Percentiles rank a stretch among this genome's conserved stretches.
These are phyloP conservation scores for Chytridiales sp. DNA, from an alignment of 371 early-diverging fungal species.

Conservation along the genomic window DNA sequence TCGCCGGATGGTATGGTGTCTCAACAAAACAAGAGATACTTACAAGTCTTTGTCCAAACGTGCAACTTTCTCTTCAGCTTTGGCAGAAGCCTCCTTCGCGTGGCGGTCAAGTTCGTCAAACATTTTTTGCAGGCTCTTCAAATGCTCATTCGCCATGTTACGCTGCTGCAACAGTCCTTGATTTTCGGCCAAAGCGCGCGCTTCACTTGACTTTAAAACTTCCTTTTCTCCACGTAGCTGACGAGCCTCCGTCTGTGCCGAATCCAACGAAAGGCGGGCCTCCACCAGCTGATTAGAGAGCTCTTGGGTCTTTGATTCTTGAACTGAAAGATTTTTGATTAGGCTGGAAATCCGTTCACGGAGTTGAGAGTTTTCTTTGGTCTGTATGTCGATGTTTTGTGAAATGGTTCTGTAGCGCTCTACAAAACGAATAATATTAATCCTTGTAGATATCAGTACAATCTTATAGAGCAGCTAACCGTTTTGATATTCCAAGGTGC, in stretches of 20 bases:
- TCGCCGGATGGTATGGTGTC: background rate
- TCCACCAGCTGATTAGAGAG: slow-evolving; percentile 39
- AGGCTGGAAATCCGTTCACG: slow-evolving; percentile 33
- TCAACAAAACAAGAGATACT: background rate
- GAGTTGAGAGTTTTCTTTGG: slow-evolving; percentile 46
- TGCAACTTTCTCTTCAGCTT: slow-evolving; percentile 43
- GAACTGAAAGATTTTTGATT: slow-evolving; percentile 37
- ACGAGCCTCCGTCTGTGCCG: slow-evolving; percentile 32
- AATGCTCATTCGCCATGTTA: slow-evolving; percentile 36
- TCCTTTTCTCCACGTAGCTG: slow-evolving; percentile 50
- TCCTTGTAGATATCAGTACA: slow-evolving; percentile 3
- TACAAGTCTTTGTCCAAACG: slow-evolving; percentile 48
- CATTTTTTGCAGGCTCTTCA: slow-evolving; percentile 32
- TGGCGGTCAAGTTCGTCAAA: slow-evolving; percentile 42
- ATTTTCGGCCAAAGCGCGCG: slow-evolving; percentile 48
- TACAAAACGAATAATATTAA: slow-evolving; percentile 1
- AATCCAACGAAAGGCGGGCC: slow-evolving; percentile 34
- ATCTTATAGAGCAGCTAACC: slow-evolving; percentile 17
- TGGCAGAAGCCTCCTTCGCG: slow-evolving; percentile 38
- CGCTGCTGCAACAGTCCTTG: slow-evolving; percentile 48
- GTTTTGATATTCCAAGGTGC: slow-evolving; percentile 21
- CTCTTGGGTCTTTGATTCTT: slow-evolving; percentile 43
- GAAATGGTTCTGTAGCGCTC: slow-evolving; percentile 57
- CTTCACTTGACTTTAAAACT: slow-evolving; percentile 49
- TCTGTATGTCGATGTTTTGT: slow-evolving; percentile 43